Evolutionary conservation across 2,329 filamentous ascomycete genomes (phyloP).

Genomic region (Leptosphaerulina australis): DNA sequence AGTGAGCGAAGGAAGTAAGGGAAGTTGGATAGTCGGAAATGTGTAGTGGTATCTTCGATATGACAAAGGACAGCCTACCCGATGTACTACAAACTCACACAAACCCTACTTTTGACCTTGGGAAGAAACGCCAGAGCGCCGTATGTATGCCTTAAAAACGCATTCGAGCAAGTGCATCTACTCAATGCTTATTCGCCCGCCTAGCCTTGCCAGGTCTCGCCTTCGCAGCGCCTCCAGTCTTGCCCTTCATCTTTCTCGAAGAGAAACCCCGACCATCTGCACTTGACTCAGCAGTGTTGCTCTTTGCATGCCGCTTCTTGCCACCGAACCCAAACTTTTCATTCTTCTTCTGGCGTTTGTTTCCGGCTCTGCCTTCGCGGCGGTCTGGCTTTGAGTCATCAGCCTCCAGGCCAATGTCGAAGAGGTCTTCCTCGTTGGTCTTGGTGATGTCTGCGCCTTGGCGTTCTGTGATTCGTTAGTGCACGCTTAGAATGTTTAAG

Average conservation of each 20-base stretch:
- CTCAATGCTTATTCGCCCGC: conserved; percentile 41
- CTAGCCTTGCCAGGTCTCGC: conserved; percentile 42
- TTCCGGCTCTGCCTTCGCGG: conserved; percentile 48
- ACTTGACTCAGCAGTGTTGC: conserved; percentile 82
- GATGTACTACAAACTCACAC: conserved; percentile 1
- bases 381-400: conserved; percentile 55
- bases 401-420: conserved; percentile 77
- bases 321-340: conserved; percentile 94
- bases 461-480: conserved; percentile 68
- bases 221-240: conserved; percentile 36
- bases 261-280: conserved; percentile 83
- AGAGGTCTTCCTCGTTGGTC: conserved; percentile 80
- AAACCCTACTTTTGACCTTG: conserved; percentile 21
- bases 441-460: conserved; percentile 72
- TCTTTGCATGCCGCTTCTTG: conserved; percentile 92
- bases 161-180: background rate
- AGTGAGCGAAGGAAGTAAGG: too few species aligned
- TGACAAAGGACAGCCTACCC: conserved; percentile 7
- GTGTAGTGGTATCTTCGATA: conserved; percentile 27
- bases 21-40: too few species aligned
- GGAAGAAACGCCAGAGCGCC: conserved; percentile 36
- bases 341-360: conserved; percentile 91
- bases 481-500: background rate
- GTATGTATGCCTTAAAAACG: conserved; percentile 20
- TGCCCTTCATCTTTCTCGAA: conserved; percentile 80